phyloP scores from a whole-genome alignment of 352 stramenopile genomes.

The Phytophthora uliginosa region DNA sequence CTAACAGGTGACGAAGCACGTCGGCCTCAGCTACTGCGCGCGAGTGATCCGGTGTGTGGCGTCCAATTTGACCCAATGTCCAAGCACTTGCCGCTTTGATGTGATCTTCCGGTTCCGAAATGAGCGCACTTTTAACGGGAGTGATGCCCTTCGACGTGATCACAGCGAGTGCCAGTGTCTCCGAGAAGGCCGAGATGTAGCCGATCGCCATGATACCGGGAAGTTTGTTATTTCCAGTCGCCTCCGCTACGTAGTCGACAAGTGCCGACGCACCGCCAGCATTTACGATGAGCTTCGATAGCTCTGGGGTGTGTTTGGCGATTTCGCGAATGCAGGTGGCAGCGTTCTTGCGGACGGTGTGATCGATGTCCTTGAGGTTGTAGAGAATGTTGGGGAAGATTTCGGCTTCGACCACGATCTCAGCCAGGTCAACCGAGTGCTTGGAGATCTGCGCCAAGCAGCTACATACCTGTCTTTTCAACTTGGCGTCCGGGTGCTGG shows the following conservation, averaged over 20 bases:
- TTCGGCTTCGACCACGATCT: conserved; percentile 97
- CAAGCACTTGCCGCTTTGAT: conserved; percentile 96
- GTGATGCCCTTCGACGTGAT: conserved; percentile 95
- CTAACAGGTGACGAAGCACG: conserved; percentile 93
- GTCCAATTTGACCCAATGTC: conserved; percentile 96
- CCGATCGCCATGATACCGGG: conserved; percentile 97
- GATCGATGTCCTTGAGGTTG: conserved; percentile 96
- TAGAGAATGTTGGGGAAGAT: conserved; percentile 97
- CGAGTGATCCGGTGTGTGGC: conserved; percentile 95
- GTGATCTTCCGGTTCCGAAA: conserved; percentile 96
- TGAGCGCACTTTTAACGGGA: conserved; percentile 94
- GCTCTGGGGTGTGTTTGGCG: conserved; percentile 96
- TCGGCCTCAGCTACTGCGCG: conserved; percentile 94
- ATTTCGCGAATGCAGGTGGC: conserved; percentile 96
- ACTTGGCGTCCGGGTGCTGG: conserved; percentile 94
- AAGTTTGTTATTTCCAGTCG: conserved; percentile 93
- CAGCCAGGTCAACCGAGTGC: conserved; percentile 95
- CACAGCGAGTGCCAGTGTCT: conserved; percentile 95
- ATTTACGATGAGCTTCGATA: conserved; percentile 97
- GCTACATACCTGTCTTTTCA: conserved; percentile 94
- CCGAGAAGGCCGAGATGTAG: conserved; percentile 96
- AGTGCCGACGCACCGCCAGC: conserved; percentile 94
- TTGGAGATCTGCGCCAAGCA: conserved; percentile 96
- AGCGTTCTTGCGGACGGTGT: conserved; percentile 96
- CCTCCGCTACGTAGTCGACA: conserved; percentile 94